Evolutionary conservation across 2,329 filamentous ascomycete species (phyloP), one percentile per base, ranked within the genome.

Genomic region (Cladophialophora chaetospira): DNA sequence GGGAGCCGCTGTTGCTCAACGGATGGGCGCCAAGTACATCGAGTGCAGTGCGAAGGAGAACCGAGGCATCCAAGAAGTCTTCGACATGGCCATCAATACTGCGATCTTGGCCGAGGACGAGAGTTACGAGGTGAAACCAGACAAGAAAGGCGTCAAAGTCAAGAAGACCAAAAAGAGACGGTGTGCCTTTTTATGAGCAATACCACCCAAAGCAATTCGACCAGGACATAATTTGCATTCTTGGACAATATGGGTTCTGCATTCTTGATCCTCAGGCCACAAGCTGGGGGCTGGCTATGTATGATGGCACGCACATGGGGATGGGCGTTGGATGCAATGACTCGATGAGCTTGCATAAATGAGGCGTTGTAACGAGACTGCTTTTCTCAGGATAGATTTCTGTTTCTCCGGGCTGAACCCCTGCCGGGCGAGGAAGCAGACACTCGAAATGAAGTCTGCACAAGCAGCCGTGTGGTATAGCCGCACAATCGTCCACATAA

Each of bases 31-130:
- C 10, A 82, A 87, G 69, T 99, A 99, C 78, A 93, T 96, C 84
- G 94, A 99, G 77, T 99, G 94, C 82, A 96, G 91, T 72, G 96
- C 91, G 75, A 97, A 97, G 77, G 94, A 97, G 76, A 94, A 96
- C 88, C 85, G 82, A 52, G 94, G 94, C 55, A 93, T 99, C 43
- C 91, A 97, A 72, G 93, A 97, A 69, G 94, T 97, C 70, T 99
- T 99, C 75, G 88, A 95, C 73, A 82, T 85, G 61, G 94, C 94
- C 54, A 92, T 99, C 70, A 85, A 92, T 68, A 93, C 89, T 49
- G 91, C 94, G 28, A 90, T 99, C 25, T 85, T 88, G 64, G 89
- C 91, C 68, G 90, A 91, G 68, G 86, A 85, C 71, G 86, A 84
- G 53, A 71, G 66, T 46, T 71, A 71, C 65, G 69, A 72, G 63